Conservation (phyloP, 495 filamentous ascomycete species). For the Neurospora sp. region DNA sequence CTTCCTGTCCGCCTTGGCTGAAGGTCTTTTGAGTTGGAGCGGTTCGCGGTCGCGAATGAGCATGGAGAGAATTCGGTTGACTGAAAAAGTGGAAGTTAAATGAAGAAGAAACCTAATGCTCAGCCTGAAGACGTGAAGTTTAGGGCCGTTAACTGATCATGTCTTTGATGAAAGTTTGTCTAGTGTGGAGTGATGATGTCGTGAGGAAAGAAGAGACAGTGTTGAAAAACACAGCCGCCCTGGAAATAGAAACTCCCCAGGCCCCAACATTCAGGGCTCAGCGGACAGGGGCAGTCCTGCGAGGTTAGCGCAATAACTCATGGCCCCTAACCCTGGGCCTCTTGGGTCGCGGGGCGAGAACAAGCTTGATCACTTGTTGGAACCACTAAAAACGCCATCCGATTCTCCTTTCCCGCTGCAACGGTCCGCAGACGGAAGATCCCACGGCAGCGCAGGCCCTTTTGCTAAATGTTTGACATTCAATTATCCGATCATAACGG, state of each 20-base stretch:
- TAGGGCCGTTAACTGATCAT: conserved; percentile 1
- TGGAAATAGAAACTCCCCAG: conserved; percentile 7
- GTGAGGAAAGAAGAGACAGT: not conserved
- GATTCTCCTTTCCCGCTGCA: not conserved
- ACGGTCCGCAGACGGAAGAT: not conserved
- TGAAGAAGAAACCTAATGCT: not conserved
- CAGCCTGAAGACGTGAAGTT: not conserved
- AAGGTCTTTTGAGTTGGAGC: not conserved
- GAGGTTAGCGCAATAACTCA: not conserved
- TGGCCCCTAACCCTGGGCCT: not conserved
- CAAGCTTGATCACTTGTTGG: not conserved
- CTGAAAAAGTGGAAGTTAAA: conserved; percentile 9
- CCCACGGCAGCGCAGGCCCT: not conserved
- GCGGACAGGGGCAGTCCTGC: not conserved
- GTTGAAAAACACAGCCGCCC: conserved; percentile 10
- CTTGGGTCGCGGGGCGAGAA: too few species aligned
- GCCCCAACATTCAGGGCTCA: conserved; percentile 1
- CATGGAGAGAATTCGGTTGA: conserved; percentile 20
- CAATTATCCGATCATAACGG: not conserved
- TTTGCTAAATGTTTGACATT: not conserved
- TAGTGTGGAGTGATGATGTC: not conserved
- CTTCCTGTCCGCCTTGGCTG: conserved; percentile 1
- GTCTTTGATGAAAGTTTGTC: not conserved
- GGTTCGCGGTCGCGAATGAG: conserved; percentile 10
- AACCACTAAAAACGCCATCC: not conserved